A percentile compares a stretch with the other conserved stretches of the same genome.
These are phyloP conservation scores for Geranomyces variabilis DNA, from an alignment of 192 early-diverging fungal species.

Conservation along the genomic window DNA sequence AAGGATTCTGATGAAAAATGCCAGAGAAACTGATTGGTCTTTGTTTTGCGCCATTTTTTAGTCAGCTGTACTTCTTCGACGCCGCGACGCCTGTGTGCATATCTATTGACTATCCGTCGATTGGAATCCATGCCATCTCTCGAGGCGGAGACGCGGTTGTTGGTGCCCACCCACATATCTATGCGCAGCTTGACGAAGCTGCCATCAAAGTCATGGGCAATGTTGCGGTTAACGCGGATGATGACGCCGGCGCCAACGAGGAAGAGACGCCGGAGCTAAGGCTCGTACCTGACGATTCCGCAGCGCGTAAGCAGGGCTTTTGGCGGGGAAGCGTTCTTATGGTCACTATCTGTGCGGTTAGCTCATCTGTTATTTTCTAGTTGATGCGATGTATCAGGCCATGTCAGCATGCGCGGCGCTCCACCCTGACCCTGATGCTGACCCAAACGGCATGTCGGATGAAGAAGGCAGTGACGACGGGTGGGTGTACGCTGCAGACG, in stretches of 20 bases:
- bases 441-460: constrained; percentile 41
- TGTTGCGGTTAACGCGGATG: constrained; percentile 21
- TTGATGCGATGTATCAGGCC: constrained; percentile 69
- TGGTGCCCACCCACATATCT: constrained; percentile 57
- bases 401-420: constrained; percentile 68
- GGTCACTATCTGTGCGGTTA: not conserved
- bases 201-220: constrained; percentile 4
- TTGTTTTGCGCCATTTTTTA: constrained; percentile 10
- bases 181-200: constrained; percentile 63
- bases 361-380: constrained; percentile 34
- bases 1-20: no score
- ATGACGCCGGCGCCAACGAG: constrained; percentile 37
- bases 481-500: constrained; percentile 22
- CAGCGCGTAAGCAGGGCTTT: constrained; percentile 44
- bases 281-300: constrained; percentile 61
- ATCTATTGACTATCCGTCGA: constrained; percentile 63
- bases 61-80: constrained; percentile 60
- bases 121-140: constrained; percentile 73
- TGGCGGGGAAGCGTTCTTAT: not conserved
- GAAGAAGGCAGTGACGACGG: constrained; percentile 48
- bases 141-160: constrained; percentile 40
- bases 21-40: not conserved
- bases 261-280: constrained; percentile 57
- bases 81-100: constrained; percentile 47
- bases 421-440: constrained; percentile 66